These are phyloP conservation scores for Colletotrichum acutatum DNA, from an alignment of 2,329 filamentous ascomycete species.

Conservation along the genomic window DNA sequence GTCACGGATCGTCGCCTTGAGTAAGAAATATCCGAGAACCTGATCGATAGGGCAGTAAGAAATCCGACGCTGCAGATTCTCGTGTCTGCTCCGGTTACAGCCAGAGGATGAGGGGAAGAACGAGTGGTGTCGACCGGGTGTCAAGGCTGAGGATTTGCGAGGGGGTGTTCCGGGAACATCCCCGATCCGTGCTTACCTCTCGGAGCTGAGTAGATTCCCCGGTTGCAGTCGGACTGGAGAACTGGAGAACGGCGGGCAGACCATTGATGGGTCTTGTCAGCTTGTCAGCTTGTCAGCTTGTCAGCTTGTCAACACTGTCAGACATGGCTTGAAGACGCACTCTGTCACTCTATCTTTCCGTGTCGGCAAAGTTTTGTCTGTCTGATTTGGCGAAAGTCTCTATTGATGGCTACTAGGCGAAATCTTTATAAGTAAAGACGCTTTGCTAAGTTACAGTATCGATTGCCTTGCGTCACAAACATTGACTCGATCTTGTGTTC, in stretches of 20 bases:
- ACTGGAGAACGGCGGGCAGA: slow-evolving; percentile 1
- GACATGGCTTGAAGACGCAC: too few species aligned
- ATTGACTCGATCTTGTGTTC: too few species aligned
- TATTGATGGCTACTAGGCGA: too few species aligned
- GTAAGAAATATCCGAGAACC: neutral
- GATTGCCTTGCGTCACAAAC: too few species aligned
- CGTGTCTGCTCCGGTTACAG: neutral
- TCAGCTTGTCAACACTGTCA: neutral
- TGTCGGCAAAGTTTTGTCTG: too few species aligned
- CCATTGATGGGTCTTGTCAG: neutral
- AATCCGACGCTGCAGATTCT: neutral
- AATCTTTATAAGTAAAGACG: too few species aligned
- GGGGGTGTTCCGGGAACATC: neutral
- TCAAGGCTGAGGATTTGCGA: neutral
- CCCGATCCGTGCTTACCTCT: slow-evolving; percentile 5
- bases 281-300: neutral
- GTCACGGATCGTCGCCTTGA: too few species aligned
- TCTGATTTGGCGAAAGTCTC: too few species aligned
- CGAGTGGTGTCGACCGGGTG: slow-evolving; percentile 15
- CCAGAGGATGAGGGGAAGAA: neutral
- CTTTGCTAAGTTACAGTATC: too few species aligned
- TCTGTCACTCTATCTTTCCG: too few species aligned
- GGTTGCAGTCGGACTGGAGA: slow-evolving; percentile 19
- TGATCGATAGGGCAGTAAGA: neutral
- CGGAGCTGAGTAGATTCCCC: neutral